These are phyloP conservation scores for Kazachstania psychrophila DNA, from an alignment of 805 yeast species.

Conservation along the genomic window DNA sequence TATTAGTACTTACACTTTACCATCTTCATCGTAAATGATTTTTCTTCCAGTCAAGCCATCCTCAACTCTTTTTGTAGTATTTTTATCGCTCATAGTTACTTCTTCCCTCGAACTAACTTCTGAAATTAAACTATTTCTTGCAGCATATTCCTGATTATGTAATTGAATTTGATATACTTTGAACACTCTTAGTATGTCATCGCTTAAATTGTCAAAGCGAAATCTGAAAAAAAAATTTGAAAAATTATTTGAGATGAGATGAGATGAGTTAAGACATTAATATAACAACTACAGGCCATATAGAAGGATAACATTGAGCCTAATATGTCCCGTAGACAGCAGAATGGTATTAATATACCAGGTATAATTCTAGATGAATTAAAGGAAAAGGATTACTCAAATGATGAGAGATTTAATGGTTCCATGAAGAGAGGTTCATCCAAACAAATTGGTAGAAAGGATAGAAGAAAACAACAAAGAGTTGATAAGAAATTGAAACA, in stretches of 20 bases:
- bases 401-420: conserved; percentile 31
- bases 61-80: too few relatives aligned
- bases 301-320: neutral
- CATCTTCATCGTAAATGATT: conserved; percentile 73
- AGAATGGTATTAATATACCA: conserved; percentile 45
- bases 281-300: neutral
- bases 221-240: too few relatives aligned
- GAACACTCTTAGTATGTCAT: too few relatives aligned
- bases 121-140: too few relatives aligned
- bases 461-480: conserved; percentile 35
- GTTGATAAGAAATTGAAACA: conserved; percentile 26
- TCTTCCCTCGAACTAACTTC: too few relatives aligned
- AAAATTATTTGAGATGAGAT: neutral
- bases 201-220: too few relatives aligned
- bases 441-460: conserved; percentile 33
- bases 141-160: too few relatives aligned
- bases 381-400: conserved; percentile 36
- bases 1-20: conserved; percentile 68
- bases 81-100: too few relatives aligned
- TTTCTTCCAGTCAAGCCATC: conserved; percentile 55
- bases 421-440: conserved; percentile 26
- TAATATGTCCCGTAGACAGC: conserved; percentile 14
- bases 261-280: neutral
- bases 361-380: conserved; percentile 47
- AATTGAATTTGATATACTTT: too few relatives aligned